Evolutionary conservation across 2,329 filamentous ascomycete species (phyloP), one percentile per base, ranked within the genome.

Genomic region (Pyrenophora graminea): DNA sequence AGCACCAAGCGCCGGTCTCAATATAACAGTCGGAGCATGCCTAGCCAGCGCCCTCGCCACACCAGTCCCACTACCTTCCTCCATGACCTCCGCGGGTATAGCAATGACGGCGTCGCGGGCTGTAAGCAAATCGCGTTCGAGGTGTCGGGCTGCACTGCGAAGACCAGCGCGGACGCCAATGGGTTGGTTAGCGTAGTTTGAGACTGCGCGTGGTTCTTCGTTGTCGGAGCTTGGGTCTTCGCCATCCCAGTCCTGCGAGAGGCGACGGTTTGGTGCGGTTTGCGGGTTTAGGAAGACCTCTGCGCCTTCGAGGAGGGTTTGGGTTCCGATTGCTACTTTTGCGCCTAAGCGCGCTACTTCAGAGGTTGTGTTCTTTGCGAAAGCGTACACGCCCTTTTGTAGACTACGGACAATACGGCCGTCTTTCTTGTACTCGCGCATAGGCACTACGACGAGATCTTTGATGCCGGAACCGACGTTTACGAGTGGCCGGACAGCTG

Each of bases 321-420:
- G 94, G 3, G 95, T 96, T 30, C 94, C 94, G 42, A 97, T 90
- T 0, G 93, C 93, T 43, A 97, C 80, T 73, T 97, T 97, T 39
- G 94, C 94, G 10, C 94, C 93, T 0, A 99, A 80, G 65, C 94
- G 94, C 57, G 96, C 89, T n/a, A 97, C 81, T 69, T 97, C 94
- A 0, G 89, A 95, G 2, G 92, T 92, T 0, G 94, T 99, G 1
- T 91, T 97, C 66, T 89, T 92, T 31, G 90, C 92, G 74, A 99
- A 99, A 2, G 90, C 88, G 7, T 87, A 79, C 0, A 92, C 91
- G 2, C 95, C 94, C 74, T 96, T 97, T 55, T 91, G 87, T 45
- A 99, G 88, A 71, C 91, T 94, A 45, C 94, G 88, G 4, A 99
- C 86, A 45, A 99, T 85, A 25, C 94, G 86, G 0, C 94, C 94